These are phyloP conservation scores for Macrophomina phaseolina DNA, from an alignment of 2,329 filamentous ascomycete genomes.

Conservation along the genomic window DNA sequence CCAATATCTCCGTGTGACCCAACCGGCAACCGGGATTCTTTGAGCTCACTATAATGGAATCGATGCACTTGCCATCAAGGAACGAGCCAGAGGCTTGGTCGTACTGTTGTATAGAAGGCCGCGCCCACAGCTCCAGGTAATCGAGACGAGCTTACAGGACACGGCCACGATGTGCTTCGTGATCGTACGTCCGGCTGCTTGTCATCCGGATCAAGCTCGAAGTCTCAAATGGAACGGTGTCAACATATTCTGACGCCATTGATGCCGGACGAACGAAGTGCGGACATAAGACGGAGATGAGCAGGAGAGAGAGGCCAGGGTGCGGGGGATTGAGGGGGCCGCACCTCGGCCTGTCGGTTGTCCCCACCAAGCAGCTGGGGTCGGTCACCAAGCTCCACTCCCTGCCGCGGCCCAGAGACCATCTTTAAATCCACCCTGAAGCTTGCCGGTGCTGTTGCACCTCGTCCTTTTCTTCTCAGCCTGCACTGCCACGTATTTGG, in stretches of 20 bases:
- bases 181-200: neutral
- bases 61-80: constrained; percentile 32
- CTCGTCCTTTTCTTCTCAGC: no score
- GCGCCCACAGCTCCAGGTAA: constrained; percentile 28
- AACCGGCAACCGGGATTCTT: neutral
- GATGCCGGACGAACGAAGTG: neutral
- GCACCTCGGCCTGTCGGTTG: constrained; percentile 22
- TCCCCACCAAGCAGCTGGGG: constrained; percentile 7
- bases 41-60: neutral
- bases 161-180: constrained; percentile 42
- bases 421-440: constrained; percentile 6
- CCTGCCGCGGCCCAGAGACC: constrained; percentile 15
- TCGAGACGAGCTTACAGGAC: constrained; percentile 36
- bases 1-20: neutral
- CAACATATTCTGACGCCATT: no score
- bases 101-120: constrained; percentile 22
- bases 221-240: no score
- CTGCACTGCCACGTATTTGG: no score
- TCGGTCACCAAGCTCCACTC: constrained; percentile 11
- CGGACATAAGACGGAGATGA: neutral
- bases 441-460: neutral
- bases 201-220: constrained; percentile 31
- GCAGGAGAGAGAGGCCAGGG: neutral
- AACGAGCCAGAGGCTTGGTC: constrained; percentile 28
- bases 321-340: constrained; percentile 10